These are phyloP conservation scores for Coemansia sp. DNA, from an alignment of 192 early-diverging fungal species.

Conservation along the genomic window DNA sequence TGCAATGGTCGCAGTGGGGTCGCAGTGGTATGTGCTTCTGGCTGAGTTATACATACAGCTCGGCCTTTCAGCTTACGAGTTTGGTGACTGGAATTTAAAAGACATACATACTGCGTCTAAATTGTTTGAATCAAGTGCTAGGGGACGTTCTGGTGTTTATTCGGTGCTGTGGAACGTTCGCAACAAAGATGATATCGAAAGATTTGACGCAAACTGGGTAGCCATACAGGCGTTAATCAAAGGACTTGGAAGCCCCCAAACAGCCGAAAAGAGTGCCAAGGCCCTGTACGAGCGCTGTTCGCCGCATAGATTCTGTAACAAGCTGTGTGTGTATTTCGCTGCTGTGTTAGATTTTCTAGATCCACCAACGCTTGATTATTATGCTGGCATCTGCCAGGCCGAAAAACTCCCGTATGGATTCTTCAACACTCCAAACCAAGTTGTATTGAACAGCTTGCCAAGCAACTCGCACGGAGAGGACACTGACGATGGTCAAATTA, in stretches of 20 bases:
- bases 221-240: conserved; percentile 12
- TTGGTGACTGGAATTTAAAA: conserved; percentile 19
- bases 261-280: neutral
- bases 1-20: conserved; percentile 16
- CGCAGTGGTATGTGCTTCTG: conserved; percentile 31
- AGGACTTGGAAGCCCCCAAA: conserved; percentile 8
- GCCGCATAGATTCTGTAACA: conserved; percentile 25
- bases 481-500: neutral
- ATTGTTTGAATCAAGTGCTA: conserved; percentile 13
- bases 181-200: conserved; percentile 3
- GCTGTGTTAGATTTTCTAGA: conserved; percentile 26
- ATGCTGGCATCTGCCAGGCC: conserved; percentile 29
- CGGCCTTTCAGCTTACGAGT: conserved; percentile 20
- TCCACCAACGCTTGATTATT: conserved; percentile 35
- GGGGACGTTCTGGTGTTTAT: conserved; percentile 13
- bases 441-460: neutral
- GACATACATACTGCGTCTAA: conserved; percentile 22
- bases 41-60: conserved; percentile 29
- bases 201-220: conserved; percentile 24
- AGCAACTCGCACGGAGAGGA: conserved; percentile 6
- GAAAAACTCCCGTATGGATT: conserved; percentile 35
- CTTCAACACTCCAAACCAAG: conserved; percentile 27
- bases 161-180: conserved; percentile 26
- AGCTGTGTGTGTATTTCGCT: conserved; percentile 19
- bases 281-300: conserved; percentile 17